Evolutionary conservation across 768 basidiomycete genomes (phyloP).

Genomic region (Hypholoma fasciculare): DNA sequence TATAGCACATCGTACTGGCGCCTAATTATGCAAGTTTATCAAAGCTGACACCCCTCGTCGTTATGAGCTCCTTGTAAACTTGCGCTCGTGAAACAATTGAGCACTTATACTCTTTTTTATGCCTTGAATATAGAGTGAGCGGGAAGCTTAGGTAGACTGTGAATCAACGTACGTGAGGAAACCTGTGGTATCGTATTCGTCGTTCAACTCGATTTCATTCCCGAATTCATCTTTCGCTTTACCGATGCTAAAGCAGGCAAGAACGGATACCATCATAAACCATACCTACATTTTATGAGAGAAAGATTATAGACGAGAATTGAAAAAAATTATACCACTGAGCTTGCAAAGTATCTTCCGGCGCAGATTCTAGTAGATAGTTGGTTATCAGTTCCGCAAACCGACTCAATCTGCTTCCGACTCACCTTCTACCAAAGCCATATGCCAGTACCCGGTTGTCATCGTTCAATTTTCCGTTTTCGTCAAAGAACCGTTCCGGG

Average conservation of each 20-base stretch:
- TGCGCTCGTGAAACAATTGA: neutral
- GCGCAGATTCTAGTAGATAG: neutral
- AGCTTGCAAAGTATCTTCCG: neutral
- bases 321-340: neutral
- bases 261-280: neutral
- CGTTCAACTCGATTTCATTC: neutral
- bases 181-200: neutral
- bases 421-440: conserved; percentile 1
- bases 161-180: neutral
- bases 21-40: no score
- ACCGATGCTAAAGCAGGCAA: neutral
- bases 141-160: neutral
- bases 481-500: neutral
- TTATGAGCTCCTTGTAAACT: neutral
- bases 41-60: neutral
- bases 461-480: neutral
- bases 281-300: neutral
- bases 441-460: neutral
- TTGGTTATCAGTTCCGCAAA: neutral
- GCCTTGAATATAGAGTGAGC: neutral
- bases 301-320: neutral
- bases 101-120: neutral
- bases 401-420: neutral
- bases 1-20: no score
- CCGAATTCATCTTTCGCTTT: neutral